Percentiles rank a stretch among this genome's conserved stretches.
phyloP scores from a whole-genome alignment of 768 basidiomycete genomes.

The Filobasidium floriforme region DNA sequence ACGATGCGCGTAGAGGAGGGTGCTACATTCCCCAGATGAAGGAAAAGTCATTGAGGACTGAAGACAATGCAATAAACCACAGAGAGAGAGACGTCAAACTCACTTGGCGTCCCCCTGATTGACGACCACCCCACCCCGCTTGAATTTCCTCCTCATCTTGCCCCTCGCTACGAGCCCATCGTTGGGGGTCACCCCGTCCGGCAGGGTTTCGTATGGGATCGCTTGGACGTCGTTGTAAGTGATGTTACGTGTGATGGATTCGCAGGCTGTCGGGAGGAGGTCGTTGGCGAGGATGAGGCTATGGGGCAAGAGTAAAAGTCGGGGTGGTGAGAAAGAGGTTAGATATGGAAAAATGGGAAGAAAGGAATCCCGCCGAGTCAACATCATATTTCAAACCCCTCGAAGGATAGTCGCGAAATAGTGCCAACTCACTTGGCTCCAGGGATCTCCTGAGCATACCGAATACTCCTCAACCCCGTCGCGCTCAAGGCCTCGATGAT shows the following conservation, averaged over 20 bases:
- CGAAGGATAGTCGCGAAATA: too few species aligned
- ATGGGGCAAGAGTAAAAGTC: not conserved
- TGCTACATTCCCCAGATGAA: too few species aligned
- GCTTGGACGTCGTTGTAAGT: slow-evolving; percentile 62
- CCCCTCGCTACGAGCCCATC: slow-evolving; percentile 14
- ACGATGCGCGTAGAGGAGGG: slow-evolving; percentile 84
- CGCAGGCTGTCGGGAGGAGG: slow-evolving; percentile 69
- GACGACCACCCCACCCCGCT: slow-evolving; percentile 48
- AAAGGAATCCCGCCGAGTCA: not conserved
- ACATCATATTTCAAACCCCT: not conserved
- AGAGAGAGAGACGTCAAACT: slow-evolving; percentile 26
- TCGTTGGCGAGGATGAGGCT: slow-evolving; percentile 95
- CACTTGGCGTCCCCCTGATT: slow-evolving; percentile 95
- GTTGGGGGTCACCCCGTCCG: slow-evolving; percentile 9
- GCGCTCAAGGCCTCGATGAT: slow-evolving; percentile 91
- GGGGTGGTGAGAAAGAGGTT: not conserved
- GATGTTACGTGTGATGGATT: slow-evolving; percentile 78
- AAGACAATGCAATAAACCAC: not conserved
- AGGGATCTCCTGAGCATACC: slow-evolving; percentile 95
- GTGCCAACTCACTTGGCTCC: slow-evolving; percentile 76
- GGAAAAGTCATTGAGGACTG: not conserved
- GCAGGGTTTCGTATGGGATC: not conserved
- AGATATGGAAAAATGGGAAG: not conserved
- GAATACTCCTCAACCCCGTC: slow-evolving; percentile 87
- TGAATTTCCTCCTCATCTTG: slow-evolving; percentile 9